Conservation (phyloP, 2,329 filamentous ascomycete species). For the Paradendryphiella salina region DNA sequence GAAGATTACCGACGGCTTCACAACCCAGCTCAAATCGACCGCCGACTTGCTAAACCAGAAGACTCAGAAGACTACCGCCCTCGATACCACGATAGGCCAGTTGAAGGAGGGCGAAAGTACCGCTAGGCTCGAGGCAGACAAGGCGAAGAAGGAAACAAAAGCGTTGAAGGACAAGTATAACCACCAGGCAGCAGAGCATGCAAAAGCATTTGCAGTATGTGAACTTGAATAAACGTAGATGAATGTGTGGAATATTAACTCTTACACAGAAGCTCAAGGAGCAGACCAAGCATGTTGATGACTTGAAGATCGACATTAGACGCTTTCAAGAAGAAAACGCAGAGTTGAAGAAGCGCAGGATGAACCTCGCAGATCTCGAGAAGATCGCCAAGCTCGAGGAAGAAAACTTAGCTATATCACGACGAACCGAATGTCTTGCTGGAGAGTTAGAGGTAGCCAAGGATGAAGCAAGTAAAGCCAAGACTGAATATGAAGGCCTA, state of each 20-base stretch:
- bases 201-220: conserved; percentile 25
- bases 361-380: conserved; percentile 22
- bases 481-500: conserved; percentile 7
- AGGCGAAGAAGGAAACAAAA: conserved; percentile 24
- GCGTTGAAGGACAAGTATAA: conserved; percentile 26
- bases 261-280: conserved; percentile 17
- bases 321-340: conserved; percentile 19
- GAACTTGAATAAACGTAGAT: neutral
- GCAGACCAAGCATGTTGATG: conserved; percentile 24
- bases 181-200: conserved; percentile 28
- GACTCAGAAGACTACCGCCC: conserved; percentile 19
- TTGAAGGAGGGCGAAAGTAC: conserved; percentile 18
- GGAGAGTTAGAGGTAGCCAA: conserved; percentile 14
- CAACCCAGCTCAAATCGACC: conserved; percentile 22
- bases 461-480: conserved; percentile 2
- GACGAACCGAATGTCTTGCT: conserved; percentile 14
- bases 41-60: conserved; percentile 26
- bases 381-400: conserved; percentile 7
- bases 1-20: conserved; percentile 18
- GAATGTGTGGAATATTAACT: neutral
- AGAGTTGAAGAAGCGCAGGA: conserved; percentile 18
- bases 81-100: conserved; percentile 17
- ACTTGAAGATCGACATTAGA: conserved; percentile 15
- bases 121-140: conserved; percentile 23
- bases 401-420: conserved; percentile 9